Evolutionary conservation across 176 grass and related monocot genomes (phyloP), one percentile per base, ranked within the genome.

Genomic region (Rhynchospora tenuis): DNA sequence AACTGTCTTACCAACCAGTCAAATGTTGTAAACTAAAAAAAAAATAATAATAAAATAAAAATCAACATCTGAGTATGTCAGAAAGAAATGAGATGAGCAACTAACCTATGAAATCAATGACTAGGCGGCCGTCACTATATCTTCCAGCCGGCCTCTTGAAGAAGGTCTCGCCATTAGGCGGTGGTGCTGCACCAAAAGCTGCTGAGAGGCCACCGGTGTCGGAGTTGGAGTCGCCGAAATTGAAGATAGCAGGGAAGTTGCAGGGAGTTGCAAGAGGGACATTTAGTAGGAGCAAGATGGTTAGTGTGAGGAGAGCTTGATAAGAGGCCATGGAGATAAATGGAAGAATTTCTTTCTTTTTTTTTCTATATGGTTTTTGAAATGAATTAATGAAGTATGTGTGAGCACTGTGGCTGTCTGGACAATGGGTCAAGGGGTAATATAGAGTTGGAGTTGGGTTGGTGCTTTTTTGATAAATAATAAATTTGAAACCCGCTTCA

Each of bases 211-310:
- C 95, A 28, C 95, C 95, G 17, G 95, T 97, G 90, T 97, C 95
- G 14, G 92, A 97, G 87, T 97, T 97, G 89, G 95, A 97, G 84
- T 97, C 95, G 3, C 95, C 95, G 57, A 97, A 97, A 83, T 97
- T 97, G 92, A 97, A 97, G 60, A 97, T 47, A 22, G 95, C 92
- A 58, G 92, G 95, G 89, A 98, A 95, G 79, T 85, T 42, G 79
- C 95, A 98, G 72, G 56, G 61, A 65, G 66, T 51, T 42, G 16
- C 23, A 64, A 80, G 6, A 20, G 33, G 15, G 11, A 52, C 11
- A 48, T 29, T 51, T 68, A 68, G 13, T 51, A 65, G 43, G 43
- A 82, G 43, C 3, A 82, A 50, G 45, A 82, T 51, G 11, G 24
- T n/a, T 26, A 82, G 80, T 8, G 61, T 82, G 59, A 82, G 80